These are phyloP conservation scores for Anacardium occidentale DNA, from an alignment of 345 rosid genomes.

Conservation along the genomic window DNA sequence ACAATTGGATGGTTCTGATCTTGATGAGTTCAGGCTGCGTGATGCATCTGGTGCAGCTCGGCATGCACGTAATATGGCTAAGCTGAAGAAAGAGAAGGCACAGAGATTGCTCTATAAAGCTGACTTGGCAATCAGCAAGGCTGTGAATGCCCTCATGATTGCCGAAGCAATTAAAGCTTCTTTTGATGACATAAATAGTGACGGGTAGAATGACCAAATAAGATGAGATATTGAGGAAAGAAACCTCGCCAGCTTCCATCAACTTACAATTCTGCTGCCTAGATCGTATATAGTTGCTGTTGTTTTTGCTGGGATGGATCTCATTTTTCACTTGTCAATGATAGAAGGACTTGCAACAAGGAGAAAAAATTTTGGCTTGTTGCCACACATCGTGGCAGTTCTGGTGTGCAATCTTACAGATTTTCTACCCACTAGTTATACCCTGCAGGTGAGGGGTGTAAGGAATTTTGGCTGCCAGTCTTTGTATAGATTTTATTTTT, in stretches of 20 bases:
- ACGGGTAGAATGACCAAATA: slow-evolving; percentile 32
- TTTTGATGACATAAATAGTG: slow-evolving; percentile 42
- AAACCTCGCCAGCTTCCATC: slow-evolving; percentile 24
- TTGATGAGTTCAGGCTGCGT: slow-evolving; percentile 62
- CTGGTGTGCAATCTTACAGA: slow-evolving; percentile 17
- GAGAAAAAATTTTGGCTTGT: slow-evolving; percentile 23
- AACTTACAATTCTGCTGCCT: slow-evolving; percentile 16
- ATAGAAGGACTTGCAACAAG: slow-evolving; percentile 12
- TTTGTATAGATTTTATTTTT: slow-evolving; percentile 43
- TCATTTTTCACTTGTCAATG: slow-evolving; percentile 13
- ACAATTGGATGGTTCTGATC: slow-evolving; percentile 47
- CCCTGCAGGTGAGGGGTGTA: slow-evolving; percentile 35
- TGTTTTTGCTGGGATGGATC: slow-evolving; percentile 26
- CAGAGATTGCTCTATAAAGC: slow-evolving; percentile 74
- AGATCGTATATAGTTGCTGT: slow-evolving; percentile 4
- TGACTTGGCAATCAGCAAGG: slow-evolving; percentile 87
- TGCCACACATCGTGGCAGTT: slow-evolving; percentile 25
- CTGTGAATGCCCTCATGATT: slow-evolving; percentile 77
- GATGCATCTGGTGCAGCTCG: slow-evolving; percentile 82
- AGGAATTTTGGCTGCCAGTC: slow-evolving; percentile 43
- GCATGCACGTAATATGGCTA: slow-evolving; percentile 63
- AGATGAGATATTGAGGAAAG: slow-evolving; percentile 22
- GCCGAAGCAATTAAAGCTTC: slow-evolving; percentile 82
- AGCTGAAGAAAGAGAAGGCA: slow-evolving; percentile 77
- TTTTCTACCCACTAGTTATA: slow-evolving; percentile 20